Base-by-base conservation (phyloP, 305 asterid species). In the Fraxinus sp. region DNA sequence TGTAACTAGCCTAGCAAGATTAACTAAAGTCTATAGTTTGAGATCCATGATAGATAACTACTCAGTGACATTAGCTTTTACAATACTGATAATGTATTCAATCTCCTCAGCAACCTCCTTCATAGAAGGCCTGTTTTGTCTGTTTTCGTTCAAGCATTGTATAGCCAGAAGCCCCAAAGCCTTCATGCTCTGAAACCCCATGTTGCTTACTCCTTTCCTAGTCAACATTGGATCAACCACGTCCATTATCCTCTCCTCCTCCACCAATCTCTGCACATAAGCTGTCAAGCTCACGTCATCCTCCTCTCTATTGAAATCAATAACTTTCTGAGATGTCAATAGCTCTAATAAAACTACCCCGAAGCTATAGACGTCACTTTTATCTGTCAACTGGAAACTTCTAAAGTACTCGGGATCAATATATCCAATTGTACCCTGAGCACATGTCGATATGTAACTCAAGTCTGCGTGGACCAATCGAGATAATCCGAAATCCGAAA, bases 381-480 rank as follows among this genome's bases (percentile, higher is more conserved):
- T 95, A 18, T 95, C 99, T 0, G 98, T 95, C 32, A 95, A 79
- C 74, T 95, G 97, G 64, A 92, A 94, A 82, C 92, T 95, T 73
- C 93, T 84, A 71, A 94, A 93, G 62, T 95, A 95, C 85, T 95
- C 99, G 0, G 99, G 99, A 71, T 95, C 99, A 2, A 95, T 94
- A 73, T 95, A 95, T 35, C 98, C 99, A 0, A 95, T 90, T 0
- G 98, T 95, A 6, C 99, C 99, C 83, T 95, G 99, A 18, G 99
- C 98, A 64, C 98, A 95, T 1, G 99, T 95, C 18, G 98, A 91
- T 11, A 95, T 78, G 75, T 95, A 98, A 89, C 97, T 95, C 71
- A 92, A 11, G 55, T 95, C 97, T 1, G 98, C 84, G 26, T 94
- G 94, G 1, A 96, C 98, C 78, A 95, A 79, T 3, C 98, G 95